phyloP scores from a whole-genome alignment of 345 rosid species.

The Brassica incana region DNA sequence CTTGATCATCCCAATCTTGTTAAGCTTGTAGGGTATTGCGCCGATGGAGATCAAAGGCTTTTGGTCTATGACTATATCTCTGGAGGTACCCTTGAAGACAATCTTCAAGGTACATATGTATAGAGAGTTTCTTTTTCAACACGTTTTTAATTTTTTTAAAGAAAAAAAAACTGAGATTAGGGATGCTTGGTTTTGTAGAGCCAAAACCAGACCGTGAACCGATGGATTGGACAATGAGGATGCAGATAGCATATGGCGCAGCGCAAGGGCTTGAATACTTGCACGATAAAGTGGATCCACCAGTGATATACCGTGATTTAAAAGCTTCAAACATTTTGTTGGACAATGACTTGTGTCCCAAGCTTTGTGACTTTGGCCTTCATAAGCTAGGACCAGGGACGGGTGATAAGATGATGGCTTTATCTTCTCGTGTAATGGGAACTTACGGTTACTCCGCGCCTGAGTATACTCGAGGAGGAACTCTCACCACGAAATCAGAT shows the following conservation, averaged over 20 bases:
- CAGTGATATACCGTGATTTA: conserved; percentile 60
- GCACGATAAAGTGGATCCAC: conserved; percentile 57
- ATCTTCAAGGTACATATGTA: conserved; percentile 50
- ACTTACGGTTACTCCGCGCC: conserved; percentile 84
- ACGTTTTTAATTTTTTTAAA: not conserved
- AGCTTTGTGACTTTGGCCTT: conserved; percentile 66
- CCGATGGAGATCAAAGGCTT: conserved; percentile 77
- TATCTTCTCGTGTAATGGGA: conserved; percentile 58
- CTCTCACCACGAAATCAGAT: conserved; percentile 60
- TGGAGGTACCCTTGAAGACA: conserved; percentile 53
- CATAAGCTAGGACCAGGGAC: conserved; percentile 52
- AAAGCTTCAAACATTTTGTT: conserved; percentile 68
- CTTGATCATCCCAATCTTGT: conserved; percentile 58
- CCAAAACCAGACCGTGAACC: conserved; percentile 33
- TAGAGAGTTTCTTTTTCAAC: not conserved
- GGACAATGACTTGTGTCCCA: conserved; percentile 49
- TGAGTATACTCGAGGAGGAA: conserved; percentile 61
- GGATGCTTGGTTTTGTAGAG: conserved; percentile 38
- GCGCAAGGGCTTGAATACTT: conserved; percentile 71
- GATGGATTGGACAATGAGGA: conserved; percentile 59
- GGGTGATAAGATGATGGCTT: conserved; percentile 45
- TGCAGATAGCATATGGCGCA: conserved; percentile 60
- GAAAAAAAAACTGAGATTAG: not conserved
- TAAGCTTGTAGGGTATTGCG: conserved; percentile 61
- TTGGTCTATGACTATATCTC: conserved; percentile 55